Base-by-base conservation (phyloP, 2,329 filamentous ascomycete species). In the Stylonectria norvegica region DNA sequence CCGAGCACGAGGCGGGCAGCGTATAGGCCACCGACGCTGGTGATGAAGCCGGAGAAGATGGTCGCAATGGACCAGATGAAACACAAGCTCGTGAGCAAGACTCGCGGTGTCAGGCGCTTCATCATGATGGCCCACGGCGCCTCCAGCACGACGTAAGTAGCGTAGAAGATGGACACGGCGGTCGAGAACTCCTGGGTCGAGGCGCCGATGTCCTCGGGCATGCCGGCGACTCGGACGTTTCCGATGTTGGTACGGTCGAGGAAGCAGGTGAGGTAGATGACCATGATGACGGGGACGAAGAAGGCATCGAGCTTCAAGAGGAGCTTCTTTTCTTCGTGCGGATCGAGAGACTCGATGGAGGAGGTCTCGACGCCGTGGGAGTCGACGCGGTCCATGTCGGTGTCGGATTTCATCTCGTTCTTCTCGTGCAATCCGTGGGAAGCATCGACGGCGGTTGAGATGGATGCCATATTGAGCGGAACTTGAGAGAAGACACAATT, bases 241-340 rank as follows among this genome's bases (percentile, higher is more conserved):
- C 55, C 61, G 57, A 78, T 76, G 48, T 75, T 76, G 15, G 66
- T 65, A 38, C 77, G 67, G 56, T 81, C 78, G 28, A 79, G 61
- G 50, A 75, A 78, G 45, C 70, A 76, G 4, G 68, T 66, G 15
- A 81, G 52, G 45, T 78, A 81, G 4, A 78, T 66, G 33, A 76
- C 57, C 68, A 76, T 77, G 42, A 79, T 72, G 39, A 78, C 69
- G 36, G 63, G 62, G 4, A 61, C 55, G 15, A 64, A 57, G 34
- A 54, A 55, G 12, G 51, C 23, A 35, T 65, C 62, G 5, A 65
- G 57, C 39, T 65, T 65, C 27, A 48, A 38, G 11, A 65, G 48
- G 4, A 63, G 54, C 22, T 53, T 58, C 9, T 43, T 40, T 45
- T 65, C 62, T 9, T 51, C 53, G 5, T 34, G 39, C 3, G 58